A percentile compares a stretch with the other conserved stretches of the same genome.
These are phyloP conservation scores for Arthrobotrys iridis DNA, from an alignment of 2,329 filamentous ascomycete genomes.

Conservation along the genomic window DNA sequence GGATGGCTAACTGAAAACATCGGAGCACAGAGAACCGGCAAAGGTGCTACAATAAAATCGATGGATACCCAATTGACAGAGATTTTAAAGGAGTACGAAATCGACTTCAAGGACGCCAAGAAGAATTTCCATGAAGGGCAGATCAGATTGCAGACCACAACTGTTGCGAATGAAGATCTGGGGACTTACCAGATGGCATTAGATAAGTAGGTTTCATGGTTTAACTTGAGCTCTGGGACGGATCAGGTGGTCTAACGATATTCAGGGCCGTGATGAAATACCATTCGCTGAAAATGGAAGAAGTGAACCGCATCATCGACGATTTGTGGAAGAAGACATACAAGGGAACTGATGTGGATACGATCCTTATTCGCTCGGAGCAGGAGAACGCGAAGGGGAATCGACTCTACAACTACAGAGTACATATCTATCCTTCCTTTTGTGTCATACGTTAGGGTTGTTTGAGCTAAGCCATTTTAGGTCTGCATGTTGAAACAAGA, in stretches of 20 bases:
- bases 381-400: constrained; percentile 78
- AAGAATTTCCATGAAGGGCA: constrained; percentile 76
- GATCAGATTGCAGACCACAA: constrained; percentile 72
- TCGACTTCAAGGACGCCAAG: constrained; percentile 85
- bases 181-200: constrained; percentile 82
- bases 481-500: constrained; percentile 97
- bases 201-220: constrained; percentile 72
- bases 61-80: constrained; percentile 82
- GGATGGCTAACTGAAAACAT: neutral
- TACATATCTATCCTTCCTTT: constrained; percentile 8
- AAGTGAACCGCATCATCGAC: constrained; percentile 92
- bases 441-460: neutral
- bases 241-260: neutral
- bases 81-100: constrained; percentile 80
- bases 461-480: constrained; percentile 24
- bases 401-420: constrained; percentile 93
- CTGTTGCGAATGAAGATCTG: constrained; percentile 90
- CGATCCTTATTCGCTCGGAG: constrained; percentile 92
- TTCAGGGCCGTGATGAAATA: constrained; percentile 90
- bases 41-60: constrained; percentile 81
- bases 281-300: constrained; percentile 95
- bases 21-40: constrained; percentile 58
- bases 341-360: constrained; percentile 96
- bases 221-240: too few species aligned
- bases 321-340: constrained; percentile 98